A percentile compares a stretch with the other conserved stretches of the same genome.
Conservation (phyloP, 306 rosid genomes). For the Vigna angularis region DNA sequence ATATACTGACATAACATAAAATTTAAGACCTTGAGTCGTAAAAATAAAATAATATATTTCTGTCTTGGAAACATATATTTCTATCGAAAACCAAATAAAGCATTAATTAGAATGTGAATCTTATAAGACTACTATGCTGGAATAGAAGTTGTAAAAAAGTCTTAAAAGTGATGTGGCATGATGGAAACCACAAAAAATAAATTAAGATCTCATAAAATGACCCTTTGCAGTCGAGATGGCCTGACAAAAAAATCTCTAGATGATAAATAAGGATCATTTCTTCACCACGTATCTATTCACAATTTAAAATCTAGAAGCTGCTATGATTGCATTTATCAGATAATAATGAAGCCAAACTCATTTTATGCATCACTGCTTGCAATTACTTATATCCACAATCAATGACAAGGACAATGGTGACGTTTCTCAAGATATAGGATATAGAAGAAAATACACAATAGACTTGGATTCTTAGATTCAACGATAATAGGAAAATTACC, state of each 20-base stretch:
- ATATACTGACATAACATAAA: no score
- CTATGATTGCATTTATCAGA: background rate
- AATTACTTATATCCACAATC: slow-evolving; percentile 33
- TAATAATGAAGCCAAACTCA: slow-evolving; percentile 28
- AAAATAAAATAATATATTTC: no score
- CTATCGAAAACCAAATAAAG: no score
- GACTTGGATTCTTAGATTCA: background rate
- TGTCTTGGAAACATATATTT: no score
- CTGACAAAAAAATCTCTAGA: background rate
- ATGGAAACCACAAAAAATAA: no score
- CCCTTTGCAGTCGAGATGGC: no score
- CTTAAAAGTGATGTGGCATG: no score
- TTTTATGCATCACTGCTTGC: slow-evolving; percentile 10
- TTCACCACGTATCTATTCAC: background rate
- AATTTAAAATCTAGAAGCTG: slow-evolving; percentile 31
- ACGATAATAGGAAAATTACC: slow-evolving; percentile 53
- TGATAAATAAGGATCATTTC: slow-evolving; percentile 34
- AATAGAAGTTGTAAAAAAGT: no score
- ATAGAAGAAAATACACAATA: slow-evolving; percentile 15
- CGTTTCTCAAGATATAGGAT: slow-evolving; percentile 14
- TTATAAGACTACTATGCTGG: no score
- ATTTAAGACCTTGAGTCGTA: no score
- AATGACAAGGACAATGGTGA: slow-evolving; percentile 17
- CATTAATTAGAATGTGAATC: no score
- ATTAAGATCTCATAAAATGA: no score